These are phyloP conservation scores for Schizophyllum amplum DNA, from an alignment of 1,284 basidiomycete genomes.

Conservation along the genomic window DNA sequence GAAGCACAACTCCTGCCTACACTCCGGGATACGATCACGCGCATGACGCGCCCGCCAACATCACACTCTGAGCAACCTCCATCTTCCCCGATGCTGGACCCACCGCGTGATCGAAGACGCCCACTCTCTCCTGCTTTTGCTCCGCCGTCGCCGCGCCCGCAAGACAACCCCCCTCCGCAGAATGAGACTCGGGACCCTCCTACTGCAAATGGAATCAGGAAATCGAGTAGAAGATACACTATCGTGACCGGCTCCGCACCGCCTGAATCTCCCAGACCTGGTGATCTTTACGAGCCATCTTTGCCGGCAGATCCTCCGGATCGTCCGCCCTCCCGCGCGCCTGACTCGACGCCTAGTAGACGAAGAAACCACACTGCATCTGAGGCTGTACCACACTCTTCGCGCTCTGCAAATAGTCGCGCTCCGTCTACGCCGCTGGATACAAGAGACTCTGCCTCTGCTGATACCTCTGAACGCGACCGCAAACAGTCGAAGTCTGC, in stretches of 20 bases:
- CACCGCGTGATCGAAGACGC: neutral
- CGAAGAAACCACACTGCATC: neutral
- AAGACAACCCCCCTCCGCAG: conserved; percentile 6
- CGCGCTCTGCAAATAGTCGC: neutral
- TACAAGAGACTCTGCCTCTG: conserved; percentile 3
- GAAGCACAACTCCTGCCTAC: conserved; percentile 61
- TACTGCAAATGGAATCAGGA: neutral
- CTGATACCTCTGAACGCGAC: conserved; percentile 14
- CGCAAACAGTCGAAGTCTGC: conserved; percentile 16
- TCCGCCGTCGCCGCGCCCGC: conserved; percentile 8
- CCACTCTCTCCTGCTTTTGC: conserved; percentile 5
- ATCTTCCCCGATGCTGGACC: neutral
- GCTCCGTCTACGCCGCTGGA: neutral
- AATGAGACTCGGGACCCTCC: neutral
- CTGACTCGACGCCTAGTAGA: neutral
- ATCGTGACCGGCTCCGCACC: neutral
- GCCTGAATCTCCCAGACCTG: neutral
- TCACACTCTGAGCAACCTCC: neutral
- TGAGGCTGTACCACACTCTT: neutral
- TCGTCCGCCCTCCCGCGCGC: neutral
- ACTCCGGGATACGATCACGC: conserved; percentile 58
- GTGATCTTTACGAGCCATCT: neutral
- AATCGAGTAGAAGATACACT: neutral
- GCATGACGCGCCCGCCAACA: conserved; percentile 52
- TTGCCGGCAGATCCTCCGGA: neutral